Evolutionary conservation across 495 filamentous ascomycete genomes (phyloP).

Genomic region (Penicillium atrosanguineum): DNA sequence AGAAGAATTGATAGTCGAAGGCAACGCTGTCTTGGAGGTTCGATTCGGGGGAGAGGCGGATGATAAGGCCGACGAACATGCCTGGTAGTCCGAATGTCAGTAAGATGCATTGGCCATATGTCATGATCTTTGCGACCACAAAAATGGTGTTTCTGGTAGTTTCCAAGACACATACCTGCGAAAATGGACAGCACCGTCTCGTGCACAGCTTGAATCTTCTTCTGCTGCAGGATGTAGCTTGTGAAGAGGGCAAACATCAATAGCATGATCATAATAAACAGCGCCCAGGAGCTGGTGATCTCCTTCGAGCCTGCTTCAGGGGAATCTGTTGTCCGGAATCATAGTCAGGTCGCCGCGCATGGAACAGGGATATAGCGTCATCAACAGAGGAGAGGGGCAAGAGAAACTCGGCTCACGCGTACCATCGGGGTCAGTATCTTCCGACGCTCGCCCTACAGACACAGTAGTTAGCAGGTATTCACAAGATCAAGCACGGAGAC

Average conservation of each 20-base stretch:
- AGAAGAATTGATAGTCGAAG: slow-evolving; percentile 99
- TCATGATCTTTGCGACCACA: neutral
- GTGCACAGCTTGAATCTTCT: slow-evolving; percentile 94
- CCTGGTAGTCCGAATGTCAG: slow-evolving; percentile 50
- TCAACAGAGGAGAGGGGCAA: slow-evolving; percentile 7
- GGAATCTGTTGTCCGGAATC: slow-evolving; percentile 33
- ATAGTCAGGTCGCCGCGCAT: slow-evolving; percentile 20
- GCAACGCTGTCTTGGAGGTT: slow-evolving; percentile 84
- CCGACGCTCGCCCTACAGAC: slow-evolving; percentile 30
- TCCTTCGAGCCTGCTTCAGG: slow-evolving; percentile 76
- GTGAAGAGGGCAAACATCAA: slow-evolving; percentile 93
- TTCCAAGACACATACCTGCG: slow-evolving; percentile 62
- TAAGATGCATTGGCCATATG: neutral
- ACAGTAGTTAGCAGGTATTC: slow-evolving; percentile 18
- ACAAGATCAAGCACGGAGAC: slow-evolving; percentile 10
- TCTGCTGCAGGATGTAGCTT: slow-evolving; percentile 92
- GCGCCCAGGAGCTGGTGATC: slow-evolving; percentile 90
- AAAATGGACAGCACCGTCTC: slow-evolving; percentile 98
- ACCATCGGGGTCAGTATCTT: slow-evolving; percentile 54
- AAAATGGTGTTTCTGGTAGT: neutral
- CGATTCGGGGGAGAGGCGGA: slow-evolving; percentile 73
- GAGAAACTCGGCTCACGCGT: slow-evolving; percentile 19
- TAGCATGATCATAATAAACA: slow-evolving; percentile 92
- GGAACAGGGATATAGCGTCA: slow-evolving; percentile 1
- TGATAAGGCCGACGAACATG: slow-evolving; percentile 91